Base-by-base conservation (phyloP, 2,329 filamentous ascomycete genomes). In the Pseudonectria buxi region DNA sequence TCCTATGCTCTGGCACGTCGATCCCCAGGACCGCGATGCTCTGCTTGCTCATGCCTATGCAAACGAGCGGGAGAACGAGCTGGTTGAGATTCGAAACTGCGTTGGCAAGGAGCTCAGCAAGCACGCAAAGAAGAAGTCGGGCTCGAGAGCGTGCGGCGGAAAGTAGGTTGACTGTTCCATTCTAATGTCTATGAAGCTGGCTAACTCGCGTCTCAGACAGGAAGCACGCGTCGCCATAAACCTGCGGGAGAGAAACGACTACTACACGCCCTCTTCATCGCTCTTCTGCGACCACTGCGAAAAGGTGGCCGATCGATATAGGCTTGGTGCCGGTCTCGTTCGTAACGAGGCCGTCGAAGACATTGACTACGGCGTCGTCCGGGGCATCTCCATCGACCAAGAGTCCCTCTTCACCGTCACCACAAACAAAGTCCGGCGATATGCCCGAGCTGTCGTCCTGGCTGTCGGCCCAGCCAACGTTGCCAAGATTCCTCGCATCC, bases 1-100 rank as follows among this genome's bases (percentile, higher is more conserved):
- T 46, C 85, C 83, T 0, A 84, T 90, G 81, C 83, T 89, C 51
- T 90, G 87, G 64, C 85, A 92, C 52, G 69, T 86, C 11, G 84
- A 90, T 51, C 85, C 85, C 0, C 68, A 74, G 1, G 84, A 90
- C 56, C 69, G 83, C 2, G 85, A 90, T 61, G 80, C 80, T 0
- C 62, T 90, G 48, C 62, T 89, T 14, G 80, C 78, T 1, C 84
- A 81, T 58, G 72, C 82, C 0, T 78, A 83, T 48, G 69, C 74
- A 37, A 65, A 72, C 13, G 70, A 71, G 0, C 62, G 78, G n/a
- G 71, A 78, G 39, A 58, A 62, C 6, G 83, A 90, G 49, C 59
- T 88, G 7, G 66, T 74, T 30, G 82, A 89, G 59, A 81, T 90
- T 31, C 64, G 71, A 1, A 80, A 81, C 3, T 87, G 84, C 43